phyloP scores from a whole-genome alignment of 148 eudicot genomes.

The Silene uniflora region DNA sequence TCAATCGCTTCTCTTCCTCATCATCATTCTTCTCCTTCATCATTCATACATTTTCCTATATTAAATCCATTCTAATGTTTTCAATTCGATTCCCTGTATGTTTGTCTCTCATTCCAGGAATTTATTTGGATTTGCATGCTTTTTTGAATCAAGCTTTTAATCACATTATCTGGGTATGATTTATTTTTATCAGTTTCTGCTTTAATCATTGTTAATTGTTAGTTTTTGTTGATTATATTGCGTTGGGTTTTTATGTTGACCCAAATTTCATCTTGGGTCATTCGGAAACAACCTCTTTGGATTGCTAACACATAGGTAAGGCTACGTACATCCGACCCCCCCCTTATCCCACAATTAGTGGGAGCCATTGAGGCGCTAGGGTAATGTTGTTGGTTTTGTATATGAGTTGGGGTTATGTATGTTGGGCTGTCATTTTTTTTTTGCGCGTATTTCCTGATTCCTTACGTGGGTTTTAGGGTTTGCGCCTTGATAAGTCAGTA shows the following conservation, averaged over 20 bases:
- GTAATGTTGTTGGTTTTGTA: no score
- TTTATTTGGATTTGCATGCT: slow-evolving; percentile 1
- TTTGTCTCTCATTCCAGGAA: slow-evolving; percentile 19
- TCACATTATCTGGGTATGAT: slow-evolving; percentile 27
- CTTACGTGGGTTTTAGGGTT: background rate
- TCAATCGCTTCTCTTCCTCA: slow-evolving; percentile 11
- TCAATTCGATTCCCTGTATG: background rate
- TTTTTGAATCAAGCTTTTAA: background rate
- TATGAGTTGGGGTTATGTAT: background rate
- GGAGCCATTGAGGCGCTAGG: no score
- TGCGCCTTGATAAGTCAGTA: no score
- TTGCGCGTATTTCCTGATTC: background rate
- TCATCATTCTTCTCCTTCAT: background rate
- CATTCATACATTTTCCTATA: background rate
- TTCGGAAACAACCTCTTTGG: no score
- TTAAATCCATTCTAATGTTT: background rate
- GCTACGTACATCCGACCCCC: no score
- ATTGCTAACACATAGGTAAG: no score
- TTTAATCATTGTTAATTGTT: background rate
- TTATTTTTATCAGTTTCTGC: background rate
- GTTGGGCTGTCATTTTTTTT: no score
- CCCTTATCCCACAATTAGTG: no score
- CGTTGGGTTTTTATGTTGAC: no score
- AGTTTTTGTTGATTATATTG: no score
- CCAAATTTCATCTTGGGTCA: no score